Evolutionary conservation across 306 rosid species (phyloP), one percentile per base, ranked within the genome.

Genomic region (Cyamopsis tetragonoloba): DNA sequence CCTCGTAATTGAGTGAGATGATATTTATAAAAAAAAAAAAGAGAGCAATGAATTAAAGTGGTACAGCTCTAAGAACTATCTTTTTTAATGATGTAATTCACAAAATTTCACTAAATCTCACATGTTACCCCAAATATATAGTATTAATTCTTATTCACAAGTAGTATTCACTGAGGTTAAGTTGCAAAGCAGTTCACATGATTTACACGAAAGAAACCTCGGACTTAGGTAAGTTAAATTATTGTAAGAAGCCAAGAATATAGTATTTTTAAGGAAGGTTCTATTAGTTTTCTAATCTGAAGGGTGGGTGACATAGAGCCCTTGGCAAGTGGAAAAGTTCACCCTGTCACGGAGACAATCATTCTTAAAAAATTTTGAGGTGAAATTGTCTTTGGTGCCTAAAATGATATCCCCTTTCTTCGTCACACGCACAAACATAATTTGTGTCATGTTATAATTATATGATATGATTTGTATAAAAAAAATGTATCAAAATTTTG

Each of bases 351-450:
- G 74, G 18, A 39, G 54, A 39, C 14, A 14, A 39, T 2, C 18
- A 54, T 6, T 24, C 32, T 69, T 3, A 27, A 37, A 19, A 35
- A 31, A 57, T 4, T 20, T 18, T 22, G 7, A 57, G 19, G 26
- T 70, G 68, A 59, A 54, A 30, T 44, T 50, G 57, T 48, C 60
- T 70, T 34, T 20, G 61, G 13, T 47, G 62, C 11, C 22, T 15
- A 60, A 19, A 50, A 60, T 35, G 31, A 38, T 38, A 20, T 17
- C 61, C 23, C 24, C 43, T 7, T 34, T 38, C 53, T 35, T 9
- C 20, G 9, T 61, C 60, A 17, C 30, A 47, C 17, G 5, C 39
- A 5, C 62, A 58, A 9, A 58, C 49, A 48, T 7, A 34, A 17
- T 6, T 17, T 27, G 44, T 55, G 43, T 43, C 39, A 54, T 26